phyloP scores from a whole-genome alignment of 2,329 filamentous ascomycete species.

The Metarhizium brunneum region DNA sequence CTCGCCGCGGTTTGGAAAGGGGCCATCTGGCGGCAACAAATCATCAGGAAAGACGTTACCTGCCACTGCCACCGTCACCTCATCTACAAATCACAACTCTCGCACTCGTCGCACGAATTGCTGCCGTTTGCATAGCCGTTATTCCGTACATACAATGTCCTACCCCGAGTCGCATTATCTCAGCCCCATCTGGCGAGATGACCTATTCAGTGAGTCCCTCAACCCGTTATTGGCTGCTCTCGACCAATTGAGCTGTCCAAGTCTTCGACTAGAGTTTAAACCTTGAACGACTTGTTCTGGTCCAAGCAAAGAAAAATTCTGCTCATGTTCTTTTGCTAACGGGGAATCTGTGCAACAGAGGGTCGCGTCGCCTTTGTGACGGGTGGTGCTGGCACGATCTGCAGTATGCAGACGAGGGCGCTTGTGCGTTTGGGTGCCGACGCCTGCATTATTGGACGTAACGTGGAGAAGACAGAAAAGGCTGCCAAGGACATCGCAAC shows the following conservation, averaged over 20 bases:
- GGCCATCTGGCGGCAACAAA: neutral
- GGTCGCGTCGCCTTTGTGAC: conserved; percentile 92
- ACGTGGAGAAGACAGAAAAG: conserved; percentile 74
- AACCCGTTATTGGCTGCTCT: neutral
- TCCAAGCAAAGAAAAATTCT: too few relatives aligned
- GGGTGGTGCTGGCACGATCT: conserved; percentile 87
- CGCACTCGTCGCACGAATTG: neutral
- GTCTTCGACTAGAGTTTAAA: neutral
- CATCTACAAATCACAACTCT: neutral
- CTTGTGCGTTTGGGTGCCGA: conserved; percentile 86
- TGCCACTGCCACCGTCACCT: too few relatives aligned
- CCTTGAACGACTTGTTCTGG: neutral
- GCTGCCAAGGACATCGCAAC: conserved; percentile 76
- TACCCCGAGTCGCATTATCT: conserved; percentile 66
- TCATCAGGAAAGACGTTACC: neutral
- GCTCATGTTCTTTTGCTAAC: neutral
- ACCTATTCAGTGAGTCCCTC: conserved; percentile 60
- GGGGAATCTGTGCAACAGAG: conserved; percentile 37
- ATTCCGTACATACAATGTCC: conserved; percentile 40
- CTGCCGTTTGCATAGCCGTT: neutral
- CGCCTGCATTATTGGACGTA: conserved; percentile 89
- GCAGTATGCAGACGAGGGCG: conserved; percentile 86
- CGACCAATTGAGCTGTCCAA: neutral
- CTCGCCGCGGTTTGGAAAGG: neutral
- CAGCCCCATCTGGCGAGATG: conserved; percentile 77